Conservation (phyloP, 164 flowering plant species). For the Stephania japonica region DNA sequence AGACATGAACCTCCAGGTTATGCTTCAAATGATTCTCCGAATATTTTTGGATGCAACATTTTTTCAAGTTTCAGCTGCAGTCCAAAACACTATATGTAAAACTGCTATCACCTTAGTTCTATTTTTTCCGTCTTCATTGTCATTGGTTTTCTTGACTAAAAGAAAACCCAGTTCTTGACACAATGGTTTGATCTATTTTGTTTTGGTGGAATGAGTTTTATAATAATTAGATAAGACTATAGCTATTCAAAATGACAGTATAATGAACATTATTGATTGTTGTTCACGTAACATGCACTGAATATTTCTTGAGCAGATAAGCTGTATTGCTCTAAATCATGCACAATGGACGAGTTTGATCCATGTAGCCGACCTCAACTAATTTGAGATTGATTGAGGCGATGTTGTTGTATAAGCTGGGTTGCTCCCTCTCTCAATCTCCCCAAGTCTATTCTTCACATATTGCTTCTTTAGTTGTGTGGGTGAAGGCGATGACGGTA, state of each 20-base stretch:
- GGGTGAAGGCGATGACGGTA: too few relatives aligned
- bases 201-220: background rate
- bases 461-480: too few relatives aligned
- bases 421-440: too few relatives aligned
- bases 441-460: too few relatives aligned
- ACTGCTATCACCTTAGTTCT: background rate
- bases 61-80: background rate
- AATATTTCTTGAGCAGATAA: background rate
- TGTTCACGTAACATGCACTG: background rate
- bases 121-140: background rate
- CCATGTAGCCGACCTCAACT: too few relatives aligned
- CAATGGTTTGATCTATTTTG: background rate
- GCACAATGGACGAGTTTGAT: too few relatives aligned
- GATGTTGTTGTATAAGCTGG: too few relatives aligned
- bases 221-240: background rate
- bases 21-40: background rate
- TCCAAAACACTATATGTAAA: background rate
- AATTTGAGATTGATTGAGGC: too few relatives aligned
- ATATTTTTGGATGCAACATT: background rate
- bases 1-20: conserved; percentile 30
- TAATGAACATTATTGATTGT: background rate
- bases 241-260: background rate
- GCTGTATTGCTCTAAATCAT: too few relatives aligned
- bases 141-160: background rate
- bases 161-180: background rate